phyloP scores from a whole-genome alignment of 768 basidiomycete genomes.

The Pulveroboletus sp. region DNA sequence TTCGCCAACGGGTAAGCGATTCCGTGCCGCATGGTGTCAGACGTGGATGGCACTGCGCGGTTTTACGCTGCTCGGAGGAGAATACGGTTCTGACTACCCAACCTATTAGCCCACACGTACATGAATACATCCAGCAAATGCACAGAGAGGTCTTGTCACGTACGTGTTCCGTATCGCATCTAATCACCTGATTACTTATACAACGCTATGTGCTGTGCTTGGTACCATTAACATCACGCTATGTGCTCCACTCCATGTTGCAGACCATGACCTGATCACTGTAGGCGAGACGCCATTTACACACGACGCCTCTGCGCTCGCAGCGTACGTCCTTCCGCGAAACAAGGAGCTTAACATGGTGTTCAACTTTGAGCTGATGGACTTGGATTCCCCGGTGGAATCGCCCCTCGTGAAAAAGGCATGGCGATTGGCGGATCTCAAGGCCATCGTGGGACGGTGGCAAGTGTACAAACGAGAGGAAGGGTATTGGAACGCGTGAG shows the following conservation, averaged over 20 bases:
- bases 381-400: constrained; percentile 46
- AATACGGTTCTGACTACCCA: not conserved
- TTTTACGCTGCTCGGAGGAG: not conserved
- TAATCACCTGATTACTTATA: constrained; percentile 12
- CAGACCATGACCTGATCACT: constrained; percentile 56
- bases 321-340: constrained; percentile 49
- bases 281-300: constrained; percentile 64
- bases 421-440: constrained; percentile 54
- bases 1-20: constrained; percentile 55
- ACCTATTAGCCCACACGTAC: constrained; percentile 51
- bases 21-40: constrained; percentile 7
- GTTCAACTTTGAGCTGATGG: constrained; percentile 61
- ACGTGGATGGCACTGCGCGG: not conserved
- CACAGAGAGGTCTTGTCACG: constrained; percentile 53
- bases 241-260: constrained; percentile 4
- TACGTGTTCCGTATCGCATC: constrained; percentile 30
- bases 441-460: constrained; percentile 45
- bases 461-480: constrained; percentile 52
- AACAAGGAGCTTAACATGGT: constrained; percentile 64
- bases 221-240: not conserved
- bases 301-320: constrained; percentile 45
- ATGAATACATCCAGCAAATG: constrained; percentile 69
- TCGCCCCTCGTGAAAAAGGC: constrained; percentile 38
- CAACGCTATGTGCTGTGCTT: not conserved
- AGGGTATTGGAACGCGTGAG: constrained; percentile 66